Evolutionary conservation across 169 alveolate genomes (phyloP).

Genomic region (Cryptosporidium muris): DNA sequence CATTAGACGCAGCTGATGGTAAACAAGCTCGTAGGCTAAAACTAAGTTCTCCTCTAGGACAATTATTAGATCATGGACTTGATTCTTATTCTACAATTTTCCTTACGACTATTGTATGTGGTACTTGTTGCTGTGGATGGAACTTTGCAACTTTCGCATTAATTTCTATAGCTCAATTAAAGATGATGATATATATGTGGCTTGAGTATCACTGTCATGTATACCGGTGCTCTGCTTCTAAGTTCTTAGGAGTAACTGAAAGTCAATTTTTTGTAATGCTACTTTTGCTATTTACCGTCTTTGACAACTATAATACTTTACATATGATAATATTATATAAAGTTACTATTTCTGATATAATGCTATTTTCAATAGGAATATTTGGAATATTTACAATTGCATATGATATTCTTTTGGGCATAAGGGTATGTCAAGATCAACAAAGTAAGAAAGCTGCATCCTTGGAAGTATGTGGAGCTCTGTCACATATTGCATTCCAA

Average conservation of each 20-base stretch:
- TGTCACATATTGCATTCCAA: conserved; percentile 56
- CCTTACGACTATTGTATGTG: conserved; percentile 38
- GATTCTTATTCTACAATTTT: conserved; percentile 71
- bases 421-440: neutral
- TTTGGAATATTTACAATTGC: conserved; percentile 33
- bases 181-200: conserved; percentile 55
- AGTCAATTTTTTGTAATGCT: conserved; percentile 45
- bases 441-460: conserved; percentile 10
- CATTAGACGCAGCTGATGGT: conserved; percentile 78
- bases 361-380: neutral
- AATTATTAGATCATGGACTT: conserved; percentile 78
- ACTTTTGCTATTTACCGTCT: conserved; percentile 12
- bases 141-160: conserved; percentile 2
- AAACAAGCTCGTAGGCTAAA: conserved; percentile 77
- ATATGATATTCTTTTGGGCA: conserved; percentile 17
- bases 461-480: conserved; percentile 40
- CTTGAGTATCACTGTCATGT: conserved; percentile 55
- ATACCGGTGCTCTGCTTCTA: conserved; percentile 55
- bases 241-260: conserved; percentile 60
- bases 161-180: conserved; percentile 29
- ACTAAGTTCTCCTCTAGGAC: conserved; percentile 77
- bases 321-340: neutral
- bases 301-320: neutral
- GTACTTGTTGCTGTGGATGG: conserved; percentile 37
- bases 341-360: conserved; percentile 2